Evolutionary conservation across 176 grass and related monocot genomes (phyloP).

Genomic region (Musa beccarii): DNA sequence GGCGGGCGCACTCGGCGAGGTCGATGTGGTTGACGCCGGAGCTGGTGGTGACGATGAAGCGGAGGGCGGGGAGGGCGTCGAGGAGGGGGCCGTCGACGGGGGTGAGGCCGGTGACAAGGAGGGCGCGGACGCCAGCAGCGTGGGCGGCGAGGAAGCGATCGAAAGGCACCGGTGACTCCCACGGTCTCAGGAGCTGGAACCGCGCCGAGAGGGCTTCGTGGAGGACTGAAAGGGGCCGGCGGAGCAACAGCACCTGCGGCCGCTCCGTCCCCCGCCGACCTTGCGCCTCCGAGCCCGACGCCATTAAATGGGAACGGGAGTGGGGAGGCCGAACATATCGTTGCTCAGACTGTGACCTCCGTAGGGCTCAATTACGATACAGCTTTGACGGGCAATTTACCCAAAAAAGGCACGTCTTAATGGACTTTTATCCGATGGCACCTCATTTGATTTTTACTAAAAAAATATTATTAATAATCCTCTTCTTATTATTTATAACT

Average conservation of each 20-base stretch:
- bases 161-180: slow-evolving; percentile 13
- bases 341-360: too few relatives aligned
- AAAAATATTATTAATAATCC: too few relatives aligned
- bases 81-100: slow-evolving; percentile 17
- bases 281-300: too few relatives aligned
- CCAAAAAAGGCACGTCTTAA: too few relatives aligned
- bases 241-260: slow-evolving; percentile 19
- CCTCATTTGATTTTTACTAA: too few relatives aligned
- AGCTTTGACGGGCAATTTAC: too few relatives aligned
- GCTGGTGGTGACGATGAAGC: slow-evolving; percentile 29
- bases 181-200: slow-evolving; percentile 21
- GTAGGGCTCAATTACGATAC: too few relatives aligned
- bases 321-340: too few relatives aligned
- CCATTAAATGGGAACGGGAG: too few relatives aligned
- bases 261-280: neutral
- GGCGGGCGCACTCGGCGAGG: slow-evolving; percentile 36
- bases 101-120: neutral
- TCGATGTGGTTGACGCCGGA: slow-evolving; percentile 43
- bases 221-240: slow-evolving; percentile 4
- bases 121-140: slow-evolving; percentile 6
- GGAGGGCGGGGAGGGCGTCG: slow-evolving; percentile 20
- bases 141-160: slow-evolving; percentile 25
- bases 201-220: slow-evolving; percentile 2
- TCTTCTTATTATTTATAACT: too few relatives aligned
- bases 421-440: too few relatives aligned